Evolutionary conservation across 768 basidiomycete genomes (phyloP).

Genomic region (Ephemerocybe angulata): DNA sequence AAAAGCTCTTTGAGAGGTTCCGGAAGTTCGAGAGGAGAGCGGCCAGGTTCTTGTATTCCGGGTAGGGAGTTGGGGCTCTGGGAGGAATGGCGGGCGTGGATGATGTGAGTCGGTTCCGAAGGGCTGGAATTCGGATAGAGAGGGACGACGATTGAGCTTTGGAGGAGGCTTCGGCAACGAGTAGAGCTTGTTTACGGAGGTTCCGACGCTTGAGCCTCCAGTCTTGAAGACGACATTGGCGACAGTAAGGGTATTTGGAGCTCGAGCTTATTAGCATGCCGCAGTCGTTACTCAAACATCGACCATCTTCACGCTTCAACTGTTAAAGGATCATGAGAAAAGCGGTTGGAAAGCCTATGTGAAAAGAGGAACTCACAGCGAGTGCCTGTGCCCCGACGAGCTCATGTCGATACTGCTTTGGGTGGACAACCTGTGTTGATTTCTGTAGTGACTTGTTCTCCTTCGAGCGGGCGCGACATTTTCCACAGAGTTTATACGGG

Average conservation of each 20-base stretch:
- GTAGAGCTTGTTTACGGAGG: slow-evolving; percentile 10
- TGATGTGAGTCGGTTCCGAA: not conserved
- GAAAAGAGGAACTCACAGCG: not conserved
- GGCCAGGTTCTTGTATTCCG: slow-evolving; percentile 31
- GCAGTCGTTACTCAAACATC: slow-evolving; percentile 25
- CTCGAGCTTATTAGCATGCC: slow-evolving; percentile 5
- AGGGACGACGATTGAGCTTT: slow-evolving; percentile 1
- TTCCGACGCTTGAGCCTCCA: not conserved
- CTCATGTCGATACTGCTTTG: slow-evolving; percentile 1
- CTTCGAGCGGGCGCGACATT: slow-evolving; percentile 30
- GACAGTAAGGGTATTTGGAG: slow-evolving; percentile 7
- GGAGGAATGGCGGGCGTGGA: slow-evolving; percentile 12
- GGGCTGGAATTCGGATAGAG: not conserved
- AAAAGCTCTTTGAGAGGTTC: slow-evolving; percentile 25
- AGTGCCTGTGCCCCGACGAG: not conserved
- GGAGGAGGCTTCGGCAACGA: not conserved
- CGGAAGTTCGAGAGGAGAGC: slow-evolving; percentile 27
- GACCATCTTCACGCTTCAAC: slow-evolving; percentile 9
- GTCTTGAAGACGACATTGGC: slow-evolving; percentile 5
- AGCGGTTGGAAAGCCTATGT: not conserved
- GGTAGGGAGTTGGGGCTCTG: slow-evolving; percentile 27
- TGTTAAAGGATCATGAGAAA: slow-evolving; percentile 7
- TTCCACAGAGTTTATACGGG: slow-evolving; percentile 36
- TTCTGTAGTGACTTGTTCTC: slow-evolving; percentile 12
- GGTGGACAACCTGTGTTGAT: slow-evolving; percentile 5